Conservation (phyloP, 768 basidiomycete genomes). For the Roridomyces roridus region DNA sequence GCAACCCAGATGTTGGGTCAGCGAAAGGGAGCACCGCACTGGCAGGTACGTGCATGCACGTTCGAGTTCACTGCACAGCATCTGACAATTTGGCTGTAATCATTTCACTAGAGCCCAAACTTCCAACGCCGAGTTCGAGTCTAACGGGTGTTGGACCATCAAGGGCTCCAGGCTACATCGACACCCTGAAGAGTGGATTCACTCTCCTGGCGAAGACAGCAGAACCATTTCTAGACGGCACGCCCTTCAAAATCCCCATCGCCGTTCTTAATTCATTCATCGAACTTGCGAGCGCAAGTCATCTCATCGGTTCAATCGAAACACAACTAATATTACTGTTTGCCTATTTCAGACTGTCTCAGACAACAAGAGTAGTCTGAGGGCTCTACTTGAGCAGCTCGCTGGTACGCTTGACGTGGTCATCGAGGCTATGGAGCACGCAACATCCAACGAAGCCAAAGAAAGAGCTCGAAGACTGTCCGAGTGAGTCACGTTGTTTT, state of each 20-base stretch:
- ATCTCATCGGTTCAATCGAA: no score
- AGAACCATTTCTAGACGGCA: neutral
- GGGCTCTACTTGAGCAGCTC: neutral
- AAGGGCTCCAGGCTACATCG: no score
- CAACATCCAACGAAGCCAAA: neutral
- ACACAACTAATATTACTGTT: no score
- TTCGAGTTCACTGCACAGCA: no score
- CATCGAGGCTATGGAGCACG: neutral
- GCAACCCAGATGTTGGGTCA: no score
- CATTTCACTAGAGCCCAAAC: no score
- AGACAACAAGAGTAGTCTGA: neutral
- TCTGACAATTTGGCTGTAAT: no score
- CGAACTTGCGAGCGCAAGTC: neutral
- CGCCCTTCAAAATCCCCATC: slow-evolving; percentile 5
- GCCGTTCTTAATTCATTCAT: neutral
- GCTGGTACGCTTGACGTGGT: neutral
- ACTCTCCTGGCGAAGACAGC: neutral
- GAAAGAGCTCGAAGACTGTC: neutral
- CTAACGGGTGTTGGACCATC: no score
- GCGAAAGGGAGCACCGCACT: no score
- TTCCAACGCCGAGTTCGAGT: no score
- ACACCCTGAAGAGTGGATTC: neutral
- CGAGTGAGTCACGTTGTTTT: neutral
- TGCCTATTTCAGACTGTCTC: neutral
- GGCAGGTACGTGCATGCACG: no score